Evolutionary conservation across 495 filamentous ascomycete species (phyloP).

Genomic region (Penicillium manginii): DNA sequence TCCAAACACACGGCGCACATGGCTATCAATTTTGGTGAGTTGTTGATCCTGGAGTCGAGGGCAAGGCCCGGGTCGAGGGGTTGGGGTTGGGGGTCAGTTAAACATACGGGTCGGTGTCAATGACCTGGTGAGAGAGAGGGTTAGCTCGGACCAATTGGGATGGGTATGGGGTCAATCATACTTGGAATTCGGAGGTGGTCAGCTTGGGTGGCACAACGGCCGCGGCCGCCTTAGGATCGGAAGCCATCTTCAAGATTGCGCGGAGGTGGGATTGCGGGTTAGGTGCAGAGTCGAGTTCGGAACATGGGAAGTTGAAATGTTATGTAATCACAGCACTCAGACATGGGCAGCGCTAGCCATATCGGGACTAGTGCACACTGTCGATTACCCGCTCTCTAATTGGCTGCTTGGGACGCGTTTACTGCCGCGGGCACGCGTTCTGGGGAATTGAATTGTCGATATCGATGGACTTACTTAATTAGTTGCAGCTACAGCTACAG

Average conservation of each 20-base stretch:
- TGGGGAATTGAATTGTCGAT: neutral
- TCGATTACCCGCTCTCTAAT: neutral
- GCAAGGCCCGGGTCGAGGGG: neutral
- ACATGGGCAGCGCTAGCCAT: slow-evolving; percentile 24
- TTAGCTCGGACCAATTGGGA: slow-evolving; percentile 29
- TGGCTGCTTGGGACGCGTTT: slow-evolving; percentile 1
- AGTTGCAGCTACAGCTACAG: too few relatives aligned
- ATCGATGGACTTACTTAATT: neutral
- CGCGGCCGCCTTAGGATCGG: slow-evolving; percentile 58
- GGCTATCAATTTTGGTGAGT: slow-evolving; percentile 57
- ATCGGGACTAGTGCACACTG: slow-evolving; percentile 24
- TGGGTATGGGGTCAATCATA: slow-evolving; percentile 45
- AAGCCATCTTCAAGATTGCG: slow-evolving; percentile 56
- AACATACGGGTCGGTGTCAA: slow-evolving; percentile 94
- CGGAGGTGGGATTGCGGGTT: slow-evolving; percentile 18
- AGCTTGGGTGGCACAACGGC: slow-evolving; percentile 75
- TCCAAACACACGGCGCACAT: slow-evolving; percentile 82
- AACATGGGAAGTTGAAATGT: slow-evolving; percentile 31
- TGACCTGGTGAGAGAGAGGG: slow-evolving; percentile 64
- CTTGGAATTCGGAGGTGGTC: slow-evolving; percentile 77
- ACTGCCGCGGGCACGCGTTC: neutral
- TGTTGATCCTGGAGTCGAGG: slow-evolving; percentile 19
- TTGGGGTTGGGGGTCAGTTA: slow-evolving; percentile 20
- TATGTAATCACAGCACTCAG: slow-evolving; percentile 13
- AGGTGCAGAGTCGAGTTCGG: slow-evolving; percentile 32